Conservation (phyloP, 306 rosid genomes). For the Lithocarpus polystachyus region DNA sequence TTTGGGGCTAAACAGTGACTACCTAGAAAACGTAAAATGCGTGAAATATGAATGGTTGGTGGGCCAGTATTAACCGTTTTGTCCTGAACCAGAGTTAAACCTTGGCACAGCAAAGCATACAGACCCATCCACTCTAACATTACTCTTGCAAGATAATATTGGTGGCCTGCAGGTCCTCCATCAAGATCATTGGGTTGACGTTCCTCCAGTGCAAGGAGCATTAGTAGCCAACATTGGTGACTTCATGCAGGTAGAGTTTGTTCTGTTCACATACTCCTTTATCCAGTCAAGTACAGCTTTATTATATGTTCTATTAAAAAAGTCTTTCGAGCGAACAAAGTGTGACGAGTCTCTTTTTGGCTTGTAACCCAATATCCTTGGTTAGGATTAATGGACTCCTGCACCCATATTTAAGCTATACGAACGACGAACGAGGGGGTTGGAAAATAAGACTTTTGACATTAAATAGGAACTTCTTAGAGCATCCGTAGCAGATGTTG, state of each 20-base stretch:
- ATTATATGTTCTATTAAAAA: no score
- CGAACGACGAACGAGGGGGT: no score
- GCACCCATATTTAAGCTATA: no score
- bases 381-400: no score
- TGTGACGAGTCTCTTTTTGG: no score
- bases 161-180: slow-evolving; percentile 81
- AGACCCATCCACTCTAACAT: slow-evolving; percentile 61
- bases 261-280: neutral
- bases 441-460: no score
- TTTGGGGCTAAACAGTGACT: slow-evolving; percentile 46
- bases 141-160: slow-evolving; percentile 63
- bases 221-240: slow-evolving; percentile 72
- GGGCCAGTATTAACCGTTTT: slow-evolving; percentile 72
- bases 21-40: slow-evolving; percentile 53
- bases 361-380: no score
- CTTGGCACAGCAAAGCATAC: slow-evolving; percentile 69
- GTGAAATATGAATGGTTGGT: slow-evolving; percentile 54
- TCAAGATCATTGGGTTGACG: slow-evolving; percentile 59
- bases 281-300: no score
- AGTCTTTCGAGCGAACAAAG: no score
- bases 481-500: no score
- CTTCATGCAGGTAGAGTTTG: slow-evolving; percentile 54
- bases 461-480: no score
- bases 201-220: slow-evolving; percentile 52
- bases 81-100: slow-evolving; percentile 76